Evolutionary conservation across 2,329 filamentous ascomycete genomes (phyloP).

Genomic region (Allantophomopsis lycopodina): DNA sequence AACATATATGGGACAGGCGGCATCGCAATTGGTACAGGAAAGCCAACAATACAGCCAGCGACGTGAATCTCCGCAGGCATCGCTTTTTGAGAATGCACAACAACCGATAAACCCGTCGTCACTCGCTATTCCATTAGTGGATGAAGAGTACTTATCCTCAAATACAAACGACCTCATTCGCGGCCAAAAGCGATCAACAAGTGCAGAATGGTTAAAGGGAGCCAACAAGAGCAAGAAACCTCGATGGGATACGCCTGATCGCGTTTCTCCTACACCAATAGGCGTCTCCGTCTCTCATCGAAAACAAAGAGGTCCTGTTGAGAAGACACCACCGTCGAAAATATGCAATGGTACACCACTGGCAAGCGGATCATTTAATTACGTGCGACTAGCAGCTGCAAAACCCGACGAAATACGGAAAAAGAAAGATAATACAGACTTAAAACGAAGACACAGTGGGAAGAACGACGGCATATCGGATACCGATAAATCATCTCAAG

Average conservation of each 20-base stretch:
- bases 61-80: too few species aligned
- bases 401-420: background rate
- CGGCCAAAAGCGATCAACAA: constrained; percentile 7
- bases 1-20: background rate
- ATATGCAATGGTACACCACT: background rate
- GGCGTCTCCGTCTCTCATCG: background rate
- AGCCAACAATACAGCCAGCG: background rate
- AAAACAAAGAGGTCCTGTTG: background rate
- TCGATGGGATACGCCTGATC: constrained; percentile 12
- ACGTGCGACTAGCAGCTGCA: background rate
- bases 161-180: background rate
- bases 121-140: background rate
- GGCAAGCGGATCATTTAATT: background rate
- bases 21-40: background rate
- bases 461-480: background rate
- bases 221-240: constrained; percentile 15
- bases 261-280: constrained; percentile 15
- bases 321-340: background rate
- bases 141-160: background rate
- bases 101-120: background rate
- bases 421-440: background rate
- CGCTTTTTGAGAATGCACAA: background rate
- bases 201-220: constrained; percentile 16
- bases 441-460: background rate
- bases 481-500: too few species aligned